A percentile compares a stretch with the other conserved stretches of the same genome.
Conservation (phyloP, 2,329 filamentous ascomycete genomes). For the Simplicillium aogashimaense region DNA sequence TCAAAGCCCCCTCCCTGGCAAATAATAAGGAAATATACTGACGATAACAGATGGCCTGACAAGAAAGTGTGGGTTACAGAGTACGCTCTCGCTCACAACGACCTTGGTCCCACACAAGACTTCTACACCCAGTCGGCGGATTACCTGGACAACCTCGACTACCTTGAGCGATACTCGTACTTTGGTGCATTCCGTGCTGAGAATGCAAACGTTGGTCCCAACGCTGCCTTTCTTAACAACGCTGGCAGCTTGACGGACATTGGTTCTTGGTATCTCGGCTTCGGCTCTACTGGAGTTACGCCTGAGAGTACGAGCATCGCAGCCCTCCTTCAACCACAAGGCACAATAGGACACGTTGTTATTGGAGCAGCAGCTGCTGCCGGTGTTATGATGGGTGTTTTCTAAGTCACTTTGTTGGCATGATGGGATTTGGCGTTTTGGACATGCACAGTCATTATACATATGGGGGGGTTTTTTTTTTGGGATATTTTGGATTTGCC, state of each 20-base stretch:
- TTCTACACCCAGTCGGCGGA: slow-evolving; percentile 60
- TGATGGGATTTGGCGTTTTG: no score
- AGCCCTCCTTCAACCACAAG: background rate
- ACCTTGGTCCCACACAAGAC: slow-evolving; percentile 44
- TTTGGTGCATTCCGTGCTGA: slow-evolving; percentile 65
- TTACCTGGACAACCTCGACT: slow-evolving; percentile 50
- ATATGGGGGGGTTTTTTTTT: no score
- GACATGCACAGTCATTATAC: no score
- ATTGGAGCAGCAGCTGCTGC: slow-evolving; percentile 2
- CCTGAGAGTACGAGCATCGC: slow-evolving; percentile 16
- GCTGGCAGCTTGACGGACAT: slow-evolving; percentile 64
- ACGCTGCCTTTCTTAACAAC: slow-evolving; percentile 59
- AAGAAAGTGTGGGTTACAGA: slow-evolving; percentile 69
- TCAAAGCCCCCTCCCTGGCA: slow-evolving; percentile 10
- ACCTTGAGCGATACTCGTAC: slow-evolving; percentile 60
- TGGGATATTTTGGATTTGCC: no score
- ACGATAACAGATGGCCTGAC: slow-evolving; percentile 40
- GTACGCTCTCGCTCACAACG: slow-evolving; percentile 52
- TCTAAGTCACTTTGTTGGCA: no score
- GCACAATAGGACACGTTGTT: background rate
- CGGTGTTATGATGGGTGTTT: background rate
- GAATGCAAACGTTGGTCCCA: slow-evolving; percentile 64
- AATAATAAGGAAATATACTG: slow-evolving; percentile 10
- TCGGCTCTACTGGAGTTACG: slow-evolving; percentile 31
- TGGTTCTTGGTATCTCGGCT: slow-evolving; percentile 67